phyloP scores from a whole-genome alignment of 208 protist species.

The Crithidia expoeki region DNA sequence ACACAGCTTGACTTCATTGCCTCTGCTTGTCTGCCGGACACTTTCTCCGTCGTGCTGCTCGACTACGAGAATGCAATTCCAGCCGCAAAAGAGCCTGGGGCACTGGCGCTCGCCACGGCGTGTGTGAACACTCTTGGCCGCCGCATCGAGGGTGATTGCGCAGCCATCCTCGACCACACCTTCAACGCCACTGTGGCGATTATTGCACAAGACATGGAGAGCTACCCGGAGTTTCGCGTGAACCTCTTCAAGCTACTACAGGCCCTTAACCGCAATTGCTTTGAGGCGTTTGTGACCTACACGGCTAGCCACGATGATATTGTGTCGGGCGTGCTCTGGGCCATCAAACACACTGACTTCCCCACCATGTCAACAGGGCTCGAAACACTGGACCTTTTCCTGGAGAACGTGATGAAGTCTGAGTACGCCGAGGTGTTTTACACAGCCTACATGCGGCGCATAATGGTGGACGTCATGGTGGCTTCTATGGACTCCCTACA shows the following conservation, averaged over 20 bases:
- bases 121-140: slow-evolving; percentile 91
- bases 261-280: slow-evolving; percentile 96
- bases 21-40: slow-evolving; percentile 90
- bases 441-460: slow-evolving; percentile 76
- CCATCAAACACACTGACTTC: slow-evolving; percentile 97
- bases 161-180: slow-evolving; percentile 94
- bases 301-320: slow-evolving; percentile 75
- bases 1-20: slow-evolving; percentile 90
- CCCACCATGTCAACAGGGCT: slow-evolving; percentile 92
- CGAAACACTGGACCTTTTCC: slow-evolving; percentile 94
- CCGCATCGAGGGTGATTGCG: slow-evolving; percentile 84
- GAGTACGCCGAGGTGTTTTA: slow-evolving; percentile 69
- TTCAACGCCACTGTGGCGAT: slow-evolving; percentile 98
- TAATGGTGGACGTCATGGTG: slow-evolving; percentile 85
- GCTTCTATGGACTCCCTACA: slow-evolving; percentile 85
- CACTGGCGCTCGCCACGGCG: slow-evolving; percentile 90
- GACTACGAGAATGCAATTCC: slow-evolving; percentile 95
- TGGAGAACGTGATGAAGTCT: slow-evolving; percentile 76
- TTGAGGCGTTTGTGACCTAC: slow-evolving; percentile 83
- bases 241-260: slow-evolving; percentile 97
- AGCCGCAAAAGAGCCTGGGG: slow-evolving; percentile 92
- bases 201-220: slow-evolving; percentile 96
- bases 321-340: slow-evolving; percentile 97
- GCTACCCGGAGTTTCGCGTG: slow-evolving; percentile 97
- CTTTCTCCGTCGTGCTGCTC: slow-evolving; percentile 95